These are phyloP conservation scores for Fusarium sp. DNA, from an alignment of 2,329 filamentous ascomycete genomes.

Conservation along the genomic window DNA sequence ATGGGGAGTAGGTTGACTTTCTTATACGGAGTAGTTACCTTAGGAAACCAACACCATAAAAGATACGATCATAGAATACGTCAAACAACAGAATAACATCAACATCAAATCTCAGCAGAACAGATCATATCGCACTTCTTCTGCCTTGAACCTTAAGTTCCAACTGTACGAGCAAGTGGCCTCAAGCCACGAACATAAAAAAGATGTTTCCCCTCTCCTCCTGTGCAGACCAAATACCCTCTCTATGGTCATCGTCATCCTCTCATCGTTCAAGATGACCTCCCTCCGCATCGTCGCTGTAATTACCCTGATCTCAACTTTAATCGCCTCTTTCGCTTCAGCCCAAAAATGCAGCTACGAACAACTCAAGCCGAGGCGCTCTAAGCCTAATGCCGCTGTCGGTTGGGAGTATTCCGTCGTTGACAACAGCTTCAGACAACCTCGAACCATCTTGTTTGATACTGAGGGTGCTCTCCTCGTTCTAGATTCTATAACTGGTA, in stretches of 20 bases:
- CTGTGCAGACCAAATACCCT: background rate
- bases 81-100: background rate
- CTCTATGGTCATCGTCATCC: background rate
- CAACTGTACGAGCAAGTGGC: background rate
- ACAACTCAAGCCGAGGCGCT: slow-evolving; percentile 48
- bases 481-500: slow-evolving; percentile 54
- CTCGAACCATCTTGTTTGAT: slow-evolving; percentile 59
- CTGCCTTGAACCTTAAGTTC: background rate
- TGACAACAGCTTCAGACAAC: slow-evolving; percentile 52
- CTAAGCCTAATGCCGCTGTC: slow-evolving; percentile 49
- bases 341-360: slow-evolving; percentile 25
- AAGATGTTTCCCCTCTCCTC: background rate
- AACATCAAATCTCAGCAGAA: background rate
- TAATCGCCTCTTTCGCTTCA: slow-evolving; percentile 6
- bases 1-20: background rate
- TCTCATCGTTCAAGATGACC: slow-evolving; percentile 16
- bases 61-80: background rate
- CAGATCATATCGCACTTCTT: background rate
- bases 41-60: background rate
- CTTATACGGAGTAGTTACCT: too few relatives aligned
- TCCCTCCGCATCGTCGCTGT: slow-evolving; percentile 13
- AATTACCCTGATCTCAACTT: slow-evolving; percentile 5
- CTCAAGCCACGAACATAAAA: background rate
- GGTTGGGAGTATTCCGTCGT: slow-evolving; percentile 58
- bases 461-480: slow-evolving; percentile 56